These are phyloP conservation scores for Oxytropis ochrocephala DNA, from an alignment of 306 rosid species.

Conservation along the genomic window DNA sequence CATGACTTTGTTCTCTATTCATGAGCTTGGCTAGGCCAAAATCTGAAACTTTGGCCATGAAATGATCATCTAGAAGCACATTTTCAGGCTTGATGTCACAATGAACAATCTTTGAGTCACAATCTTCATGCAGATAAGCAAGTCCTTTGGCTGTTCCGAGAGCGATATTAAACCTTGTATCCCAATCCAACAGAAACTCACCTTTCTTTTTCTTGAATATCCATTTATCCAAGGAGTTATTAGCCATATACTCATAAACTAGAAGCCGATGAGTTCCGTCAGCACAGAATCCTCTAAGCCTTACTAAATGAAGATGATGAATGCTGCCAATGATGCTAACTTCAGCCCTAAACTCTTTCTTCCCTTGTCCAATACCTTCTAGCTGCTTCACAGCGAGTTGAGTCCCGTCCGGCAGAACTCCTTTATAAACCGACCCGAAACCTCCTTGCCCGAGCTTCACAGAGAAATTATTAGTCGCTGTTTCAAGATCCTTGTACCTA, in stretches of 20 bases:
- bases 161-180: conserved; percentile 70
- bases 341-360: conserved; percentile 92
- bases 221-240: conserved; percentile 83
- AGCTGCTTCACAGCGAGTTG: conserved; percentile 81
- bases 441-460: conserved; percentile 90
- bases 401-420: conserved; percentile 66
- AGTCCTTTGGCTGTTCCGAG: conserved; percentile 88
- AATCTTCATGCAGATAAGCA: conserved; percentile 86
- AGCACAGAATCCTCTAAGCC: conserved; percentile 79
- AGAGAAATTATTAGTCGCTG: conserved; percentile 72
- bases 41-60: conserved; percentile 78
- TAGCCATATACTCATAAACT: conserved; percentile 80
- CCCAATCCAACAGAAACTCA: conserved; percentile 65
- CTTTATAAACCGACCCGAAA: conserved; percentile 85
- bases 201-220: conserved; percentile 56
- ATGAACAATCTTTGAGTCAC: conserved; percentile 81
- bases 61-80: conserved; percentile 73
- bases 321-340: conserved; percentile 94
- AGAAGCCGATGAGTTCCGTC: conserved; percentile 78
- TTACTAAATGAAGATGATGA: conserved; percentile 83
- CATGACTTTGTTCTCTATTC: conserved; percentile 86
- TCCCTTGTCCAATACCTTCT: conserved; percentile 89
- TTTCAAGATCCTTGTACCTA: conserved; percentile 60
- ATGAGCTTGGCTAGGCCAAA: conserved; percentile 87
- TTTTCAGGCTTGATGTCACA: conserved; percentile 96